These are phyloP conservation scores for Penicillium psychrosexuale DNA, from an alignment of 2,329 filamentous ascomycete species.

Conservation along the genomic window DNA sequence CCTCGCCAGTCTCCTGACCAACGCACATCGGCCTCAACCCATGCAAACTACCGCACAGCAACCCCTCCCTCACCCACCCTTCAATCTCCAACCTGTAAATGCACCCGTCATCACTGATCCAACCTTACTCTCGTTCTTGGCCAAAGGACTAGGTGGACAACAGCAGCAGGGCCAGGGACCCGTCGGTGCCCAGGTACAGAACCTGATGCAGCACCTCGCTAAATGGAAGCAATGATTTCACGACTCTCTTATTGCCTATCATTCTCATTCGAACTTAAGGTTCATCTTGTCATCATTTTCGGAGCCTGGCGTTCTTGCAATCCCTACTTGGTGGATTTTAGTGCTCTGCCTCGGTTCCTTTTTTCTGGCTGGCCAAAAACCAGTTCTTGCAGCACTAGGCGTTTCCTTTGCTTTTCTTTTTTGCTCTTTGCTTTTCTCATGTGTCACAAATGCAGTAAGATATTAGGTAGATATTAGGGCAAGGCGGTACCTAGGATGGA, in stretches of 20 bases:
- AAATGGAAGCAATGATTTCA: slow-evolving; percentile 47
- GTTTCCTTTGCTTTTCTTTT: slow-evolving; percentile 8
- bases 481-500: slow-evolving; percentile 14
- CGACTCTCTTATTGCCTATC: slow-evolving; percentile 14
- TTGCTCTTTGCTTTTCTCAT: slow-evolving; percentile 1
- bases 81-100: slow-evolving; percentile 29
- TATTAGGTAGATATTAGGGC: slow-evolving; percentile 23
- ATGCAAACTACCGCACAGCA: slow-evolving; percentile 32
- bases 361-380: slow-evolving; percentile 14
- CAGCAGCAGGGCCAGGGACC: slow-evolving; percentile 35
- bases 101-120: slow-evolving; percentile 33
- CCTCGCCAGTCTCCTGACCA: slow-evolving; percentile 42
- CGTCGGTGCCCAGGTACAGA: slow-evolving; percentile 43
- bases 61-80: slow-evolving; percentile 28
- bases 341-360: slow-evolving; percentile 9
- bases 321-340: slow-evolving; percentile 6
- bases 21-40: slow-evolving; percentile 37
- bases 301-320: slow-evolving; percentile 21
- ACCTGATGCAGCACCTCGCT: slow-evolving; percentile 48
- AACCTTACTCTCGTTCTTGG: slow-evolving; percentile 38
- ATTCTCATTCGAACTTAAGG: slow-evolving; percentile 10
- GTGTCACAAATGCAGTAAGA: slow-evolving; percentile 8
- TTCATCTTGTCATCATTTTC: slow-evolving; percentile 20
- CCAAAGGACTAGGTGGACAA: slow-evolving; percentile 38
- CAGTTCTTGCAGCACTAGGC: slow-evolving; percentile 20